phyloP scores from a whole-genome alignment of 129 eudicot genomes.

The Heracleum sosnowskyi region DNA sequence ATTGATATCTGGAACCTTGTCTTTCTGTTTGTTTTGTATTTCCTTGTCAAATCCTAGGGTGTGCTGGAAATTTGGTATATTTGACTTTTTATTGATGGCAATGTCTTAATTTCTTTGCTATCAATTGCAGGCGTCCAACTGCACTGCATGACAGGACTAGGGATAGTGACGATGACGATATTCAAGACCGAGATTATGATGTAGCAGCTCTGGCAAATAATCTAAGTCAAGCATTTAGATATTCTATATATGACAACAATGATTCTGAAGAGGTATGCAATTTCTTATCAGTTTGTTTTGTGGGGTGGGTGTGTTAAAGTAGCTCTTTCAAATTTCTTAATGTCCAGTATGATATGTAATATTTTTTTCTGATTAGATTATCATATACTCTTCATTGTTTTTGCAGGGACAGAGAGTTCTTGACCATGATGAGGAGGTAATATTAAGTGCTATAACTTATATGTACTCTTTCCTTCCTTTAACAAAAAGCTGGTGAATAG shows the following conservation, averaged over 20 bases:
- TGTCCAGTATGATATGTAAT: background rate
- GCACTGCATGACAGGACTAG: constrained; percentile 75
- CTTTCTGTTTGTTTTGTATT: background rate
- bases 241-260: constrained; percentile 60
- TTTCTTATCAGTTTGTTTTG: background rate
- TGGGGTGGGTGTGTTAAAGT: background rate
- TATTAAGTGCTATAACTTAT: background rate
- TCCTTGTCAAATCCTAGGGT: background rate
- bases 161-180: constrained; percentile 91
- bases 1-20: background rate
- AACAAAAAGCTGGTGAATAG: background rate
- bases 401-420: constrained; percentile 65
- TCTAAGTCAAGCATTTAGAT: constrained; percentile 85
- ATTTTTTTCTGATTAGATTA: background rate
- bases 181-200: constrained; percentile 87
- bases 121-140: constrained; percentile 69
- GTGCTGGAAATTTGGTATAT: background rate
- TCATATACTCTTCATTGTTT: constrained; percentile 3
- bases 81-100: background rate
- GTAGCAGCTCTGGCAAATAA: constrained; percentile 88
- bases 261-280: constrained; percentile 70
- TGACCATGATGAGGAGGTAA: constrained; percentile 89
- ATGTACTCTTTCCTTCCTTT: background rate
- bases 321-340: background rate
- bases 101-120: background rate